Conservation (phyloP, 768 basidiomycete species). For the Suillus sp. region DNA sequence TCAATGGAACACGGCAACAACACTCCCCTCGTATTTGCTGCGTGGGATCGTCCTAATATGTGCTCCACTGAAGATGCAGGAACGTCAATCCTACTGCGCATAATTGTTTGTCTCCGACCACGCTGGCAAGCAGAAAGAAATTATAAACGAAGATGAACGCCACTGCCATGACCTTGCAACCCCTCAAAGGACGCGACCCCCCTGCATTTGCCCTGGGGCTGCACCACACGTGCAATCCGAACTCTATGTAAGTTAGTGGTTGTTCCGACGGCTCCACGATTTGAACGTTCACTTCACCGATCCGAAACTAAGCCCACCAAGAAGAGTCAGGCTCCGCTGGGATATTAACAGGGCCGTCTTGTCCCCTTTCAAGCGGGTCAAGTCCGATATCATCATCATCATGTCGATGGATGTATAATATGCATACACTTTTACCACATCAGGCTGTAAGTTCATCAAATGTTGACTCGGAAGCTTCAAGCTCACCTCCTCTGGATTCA, state of each 20-base stretch:
- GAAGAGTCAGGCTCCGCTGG: not conserved
- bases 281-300: not conserved
- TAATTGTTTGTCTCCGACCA: not conserved
- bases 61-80: not conserved
- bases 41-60: not conserved
- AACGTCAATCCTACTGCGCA: not conserved
- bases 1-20: not conserved
- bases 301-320: not conserved
- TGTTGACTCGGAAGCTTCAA: not conserved
- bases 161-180: not conserved
- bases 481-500: not conserved
- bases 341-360: not conserved
- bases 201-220: not conserved
- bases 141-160: not conserved
- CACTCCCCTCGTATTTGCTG: not conserved
- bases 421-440: not conserved
- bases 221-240: too few relatives aligned
- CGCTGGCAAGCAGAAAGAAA: not conserved
- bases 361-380: not conserved
- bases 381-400: not conserved
- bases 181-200: not conserved
- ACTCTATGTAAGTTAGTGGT: not conserved
- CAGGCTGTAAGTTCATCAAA: not conserved
- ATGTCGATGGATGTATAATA: not conserved
- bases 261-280: not conserved